phyloP scores from a whole-genome alignment of 2,329 filamentous ascomycete species.

The Cladosporium sp. region DNA sequence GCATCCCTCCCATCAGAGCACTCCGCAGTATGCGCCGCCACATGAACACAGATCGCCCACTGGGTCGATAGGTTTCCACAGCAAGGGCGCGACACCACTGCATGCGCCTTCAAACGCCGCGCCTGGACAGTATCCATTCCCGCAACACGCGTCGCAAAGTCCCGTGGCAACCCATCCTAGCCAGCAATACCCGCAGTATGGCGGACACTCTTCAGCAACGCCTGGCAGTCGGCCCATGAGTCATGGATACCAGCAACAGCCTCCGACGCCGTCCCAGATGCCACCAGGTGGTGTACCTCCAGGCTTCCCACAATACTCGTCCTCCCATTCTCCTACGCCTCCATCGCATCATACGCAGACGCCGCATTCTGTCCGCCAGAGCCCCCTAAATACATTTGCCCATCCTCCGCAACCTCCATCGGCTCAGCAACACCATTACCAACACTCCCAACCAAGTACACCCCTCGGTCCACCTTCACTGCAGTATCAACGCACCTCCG shows the following conservation, averaged over 20 bases:
- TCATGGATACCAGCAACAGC: constrained; percentile 20
- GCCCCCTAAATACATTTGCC: constrained; percentile 19
- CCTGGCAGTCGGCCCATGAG: constrained; percentile 22
- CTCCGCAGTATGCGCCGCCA: constrained; percentile 15
- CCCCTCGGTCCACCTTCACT: constrained; percentile 41
- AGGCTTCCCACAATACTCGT: constrained; percentile 10
- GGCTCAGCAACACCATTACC: constrained; percentile 28
- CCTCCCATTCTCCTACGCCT: constrained; percentile 29
- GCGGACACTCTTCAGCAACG: constrained; percentile 21
- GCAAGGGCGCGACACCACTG: constrained; percentile 24
- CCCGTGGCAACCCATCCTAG: constrained; percentile 20
- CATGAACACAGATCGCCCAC: constrained; percentile 18
- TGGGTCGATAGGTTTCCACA: constrained; percentile 17
- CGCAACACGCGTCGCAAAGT: constrained; percentile 24
- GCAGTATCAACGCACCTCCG: constrained; percentile 22
- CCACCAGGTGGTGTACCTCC: background rate
- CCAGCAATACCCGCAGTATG: constrained; percentile 16
- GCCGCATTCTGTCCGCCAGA: constrained; percentile 27
- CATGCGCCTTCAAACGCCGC: constrained; percentile 22
- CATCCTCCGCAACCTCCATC: constrained; percentile 30
- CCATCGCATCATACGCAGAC: constrained; percentile 28
- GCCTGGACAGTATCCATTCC: constrained; percentile 21
- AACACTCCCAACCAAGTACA: constrained; percentile 42
- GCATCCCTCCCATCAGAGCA: constrained; percentile 8
- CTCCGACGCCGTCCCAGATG: constrained; percentile 14